A percentile compares a stretch with the other conserved stretches of the same genome.
These are phyloP conservation scores for Diversispora epigaea DNA, from an alignment of 192 early-diverging fungal genomes.

Conservation along the genomic window DNA sequence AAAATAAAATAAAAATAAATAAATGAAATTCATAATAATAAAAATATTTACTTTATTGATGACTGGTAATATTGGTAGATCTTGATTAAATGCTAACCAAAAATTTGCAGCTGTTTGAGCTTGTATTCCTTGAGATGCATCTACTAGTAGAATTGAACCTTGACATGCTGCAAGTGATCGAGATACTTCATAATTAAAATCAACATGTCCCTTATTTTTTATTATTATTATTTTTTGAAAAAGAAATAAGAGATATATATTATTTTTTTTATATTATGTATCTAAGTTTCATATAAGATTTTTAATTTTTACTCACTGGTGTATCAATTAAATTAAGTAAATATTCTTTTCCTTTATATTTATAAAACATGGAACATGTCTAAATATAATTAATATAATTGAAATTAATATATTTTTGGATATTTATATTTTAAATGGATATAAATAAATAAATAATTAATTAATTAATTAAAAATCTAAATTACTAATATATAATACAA, in stretches of 20 bases:
- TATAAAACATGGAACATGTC: conserved; percentile 93
- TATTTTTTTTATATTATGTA: too few relatives aligned
- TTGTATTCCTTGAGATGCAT: conserved; percentile 94
- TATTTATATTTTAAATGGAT: too few relatives aligned
- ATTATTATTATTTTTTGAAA: neutral
- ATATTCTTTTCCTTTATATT: conserved; percentile 75
- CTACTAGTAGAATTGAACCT: conserved; percentile 88
- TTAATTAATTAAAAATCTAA: neutral
- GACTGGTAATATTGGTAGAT: conserved; percentile 82
- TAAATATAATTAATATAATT: too few relatives aligned
- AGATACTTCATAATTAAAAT: conserved; percentile 96
- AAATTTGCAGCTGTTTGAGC: conserved; percentile 99
- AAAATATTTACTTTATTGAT: conserved; percentile 73
- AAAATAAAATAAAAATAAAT: too few relatives aligned
- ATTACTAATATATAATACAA: too few relatives aligned
- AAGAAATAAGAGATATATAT: neutral
- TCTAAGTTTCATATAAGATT: too few relatives aligned
- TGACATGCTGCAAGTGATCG: conserved; percentile 92
- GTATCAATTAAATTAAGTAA: conserved; percentile 95
- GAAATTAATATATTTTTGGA: too few relatives aligned
- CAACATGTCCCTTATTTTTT: conserved; percentile 68
- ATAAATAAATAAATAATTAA: neutral
- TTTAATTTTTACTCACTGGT: conserved; percentile 55
- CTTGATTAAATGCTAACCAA: conserved; percentile 87
- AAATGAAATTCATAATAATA: neutral